Conservation (phyloP, 2,329 filamentous ascomycete genomes). For the Aaosphaeria pasadenensis region DNA sequence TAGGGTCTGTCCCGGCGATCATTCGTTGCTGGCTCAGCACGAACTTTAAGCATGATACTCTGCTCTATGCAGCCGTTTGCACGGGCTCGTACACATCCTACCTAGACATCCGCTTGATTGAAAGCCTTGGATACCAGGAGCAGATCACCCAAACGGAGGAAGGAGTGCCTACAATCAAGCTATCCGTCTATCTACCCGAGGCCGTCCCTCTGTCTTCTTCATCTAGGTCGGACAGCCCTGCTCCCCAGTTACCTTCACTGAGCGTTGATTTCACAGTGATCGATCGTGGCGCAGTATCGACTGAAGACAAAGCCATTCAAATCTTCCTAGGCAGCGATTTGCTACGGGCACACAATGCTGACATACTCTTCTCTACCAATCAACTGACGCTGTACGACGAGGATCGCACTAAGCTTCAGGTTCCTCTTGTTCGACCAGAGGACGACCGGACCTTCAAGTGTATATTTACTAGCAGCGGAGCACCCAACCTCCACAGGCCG, state of each 20-base stretch:
- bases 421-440: constrained; percentile 90
- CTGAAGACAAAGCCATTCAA: constrained; percentile 64
- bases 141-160: constrained; percentile 65
- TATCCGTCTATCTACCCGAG: constrained; percentile 87
- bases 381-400: constrained; percentile 83
- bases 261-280: constrained; percentile 74
- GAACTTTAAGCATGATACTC: constrained; percentile 82
- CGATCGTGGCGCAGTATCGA: constrained; percentile 51
- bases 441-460: constrained; percentile 78
- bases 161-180: constrained; percentile 65
- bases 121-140: constrained; percentile 68
- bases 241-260: constrained; percentile 77
- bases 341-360: constrained; percentile 80
- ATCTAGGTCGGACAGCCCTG: constrained; percentile 69
- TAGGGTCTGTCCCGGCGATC: constrained; percentile 88
- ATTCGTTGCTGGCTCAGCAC: constrained; percentile 93
- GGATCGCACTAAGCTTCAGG: constrained; percentile 79
- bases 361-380: constrained; percentile 89
- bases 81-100: constrained; percentile 86
- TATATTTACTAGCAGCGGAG: constrained; percentile 58
- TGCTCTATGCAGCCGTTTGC: constrained; percentile 89
- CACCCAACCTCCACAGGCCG: constrained; percentile 3
- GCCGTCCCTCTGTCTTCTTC: constrained; percentile 77
- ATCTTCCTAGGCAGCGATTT: constrained; percentile 90
- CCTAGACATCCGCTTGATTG: constrained; percentile 72